phyloP scores from a whole-genome alignment of 352 stramenopile species.

The Phytophthora quininea region DNA sequence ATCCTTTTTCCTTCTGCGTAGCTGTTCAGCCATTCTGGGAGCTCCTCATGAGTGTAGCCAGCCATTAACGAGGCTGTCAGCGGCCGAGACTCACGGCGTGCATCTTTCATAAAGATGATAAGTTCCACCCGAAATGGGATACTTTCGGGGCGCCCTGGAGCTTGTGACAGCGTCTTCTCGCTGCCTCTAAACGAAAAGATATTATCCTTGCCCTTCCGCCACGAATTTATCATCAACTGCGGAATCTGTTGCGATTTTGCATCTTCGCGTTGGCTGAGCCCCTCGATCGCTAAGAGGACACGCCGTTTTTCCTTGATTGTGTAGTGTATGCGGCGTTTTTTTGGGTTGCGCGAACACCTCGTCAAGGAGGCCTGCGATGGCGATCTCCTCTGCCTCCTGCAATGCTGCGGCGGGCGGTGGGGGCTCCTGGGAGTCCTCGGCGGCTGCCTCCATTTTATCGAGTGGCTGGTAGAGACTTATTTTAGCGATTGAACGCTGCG shows the following conservation, averaged over 20 bases:
- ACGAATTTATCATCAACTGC: not conserved
- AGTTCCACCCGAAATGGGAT: not conserved
- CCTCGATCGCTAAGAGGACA: not conserved
- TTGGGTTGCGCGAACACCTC: not conserved
- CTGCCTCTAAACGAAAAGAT: slow-evolving; percentile 3
- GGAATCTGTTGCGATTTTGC: not conserved
- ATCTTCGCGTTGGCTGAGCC: slow-evolving; percentile 3
- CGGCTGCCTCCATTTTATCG: too few species aligned
- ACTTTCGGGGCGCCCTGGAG: not conserved
- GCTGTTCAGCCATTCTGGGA: too few species aligned
- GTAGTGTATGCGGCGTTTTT: not conserved
- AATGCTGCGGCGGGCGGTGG: too few species aligned
- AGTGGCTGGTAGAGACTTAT: too few species aligned
- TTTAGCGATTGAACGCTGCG: too few species aligned
- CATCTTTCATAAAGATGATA: not conserved
- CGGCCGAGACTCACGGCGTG: not conserved
- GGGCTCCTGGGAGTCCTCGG: too few species aligned
- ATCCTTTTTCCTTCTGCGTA: too few species aligned
- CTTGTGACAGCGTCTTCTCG: not conserved
- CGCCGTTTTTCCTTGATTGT: slow-evolving; percentile 1
- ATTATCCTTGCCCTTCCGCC: not conserved
- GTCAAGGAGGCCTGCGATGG: not conserved
- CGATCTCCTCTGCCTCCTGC: too few species aligned
- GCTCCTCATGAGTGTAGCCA: not conserved
- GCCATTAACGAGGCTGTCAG: not conserved